A percentile compares a stretch with the other conserved stretches of the same genome.
phyloP scores from a whole-genome alignment of 2,329 filamentous ascomycete genomes.

The Trichoderma simmonsii region DNA sequence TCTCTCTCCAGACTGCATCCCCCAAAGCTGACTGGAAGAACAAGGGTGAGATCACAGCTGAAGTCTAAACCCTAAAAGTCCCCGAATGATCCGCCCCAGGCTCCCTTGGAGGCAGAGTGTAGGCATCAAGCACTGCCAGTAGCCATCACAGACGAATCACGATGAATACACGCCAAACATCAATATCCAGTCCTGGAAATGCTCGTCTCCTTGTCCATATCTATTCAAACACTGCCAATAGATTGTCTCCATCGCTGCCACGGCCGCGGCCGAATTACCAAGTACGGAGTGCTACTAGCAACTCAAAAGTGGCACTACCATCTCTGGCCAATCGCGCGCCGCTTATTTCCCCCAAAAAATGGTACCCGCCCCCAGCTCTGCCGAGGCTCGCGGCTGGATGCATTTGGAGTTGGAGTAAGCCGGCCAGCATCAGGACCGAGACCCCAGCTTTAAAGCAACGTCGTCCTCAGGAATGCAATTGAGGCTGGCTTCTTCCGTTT shows the following conservation, averaged over 20 bases:
- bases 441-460: not conserved
- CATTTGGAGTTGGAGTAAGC: not conserved
- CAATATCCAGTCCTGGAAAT: not conserved
- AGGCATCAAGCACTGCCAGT: not conserved
- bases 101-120: not conserved
- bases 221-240: not conserved
- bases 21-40: not conserved
- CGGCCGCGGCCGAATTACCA: not conserved
- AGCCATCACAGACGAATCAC: not conserved
- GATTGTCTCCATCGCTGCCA: not conserved
- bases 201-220: not conserved
- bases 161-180: not conserved
- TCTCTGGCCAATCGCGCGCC: not conserved
- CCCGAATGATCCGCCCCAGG: not conserved
- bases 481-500: not conserved
- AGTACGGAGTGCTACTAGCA: not conserved
- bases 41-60: not conserved
- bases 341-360: not conserved
- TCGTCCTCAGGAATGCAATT: conserved; percentile 3
- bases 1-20: not conserved
- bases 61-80: not conserved
- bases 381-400: conserved; percentile 8
- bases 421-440: not conserved
- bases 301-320: not conserved
- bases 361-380: not conserved